Base-by-base conservation (phyloP, 2,329 filamentous ascomycete genomes). In the Aspergillus piperis region DNA sequence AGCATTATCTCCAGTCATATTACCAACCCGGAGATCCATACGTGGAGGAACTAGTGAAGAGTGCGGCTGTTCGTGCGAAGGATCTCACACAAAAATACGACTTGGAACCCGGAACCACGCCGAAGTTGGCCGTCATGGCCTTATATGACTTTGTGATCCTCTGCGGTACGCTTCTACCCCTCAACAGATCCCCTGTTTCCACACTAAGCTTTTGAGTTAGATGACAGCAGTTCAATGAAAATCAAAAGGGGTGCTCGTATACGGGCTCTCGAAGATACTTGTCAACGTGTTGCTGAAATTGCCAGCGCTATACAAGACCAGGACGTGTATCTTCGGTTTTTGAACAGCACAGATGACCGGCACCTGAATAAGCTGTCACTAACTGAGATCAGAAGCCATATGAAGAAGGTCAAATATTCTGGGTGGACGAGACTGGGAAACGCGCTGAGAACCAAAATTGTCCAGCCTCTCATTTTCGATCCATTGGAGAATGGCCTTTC, bases 81-180 rank as follows among this genome's bases (percentile, higher is more conserved):
- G n/a, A 21, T 2, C 21, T 55, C 15, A 47, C 53, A 8, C 38
- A 55, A 15, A 36, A 55, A 21, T 55, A 55, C 19, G 21, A 47
- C 3, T 47, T 55, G 39, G 8, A 44, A 8, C 23, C 21, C 6
- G 39, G 32, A 5, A 25, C 47, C 4, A 55, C 53, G 15, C 53
- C 53, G 3, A 55, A 48, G 11, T 13, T 55, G 39, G 53, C 23
- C 23, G 21, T 55, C 7, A 55, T 55, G 53, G 53, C 17, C 27
- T 47, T 55, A 27, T 55, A 55, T 38, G 53, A 55, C 30, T 55
- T 55, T 38, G 53, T 47, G 6, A 55, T 54, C n/a, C 53, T 55
- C 2, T 55, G 53, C 32, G 53, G 53, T 55, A 55, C n/a, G 38
- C 25, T 13, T 21, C 17, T 30, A 3, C 2, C 2, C n/a, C 15